Evolutionary conservation across 192 early-diverging fungal species (phyloP).

Genomic region (Backusella morwellensis): DNA sequence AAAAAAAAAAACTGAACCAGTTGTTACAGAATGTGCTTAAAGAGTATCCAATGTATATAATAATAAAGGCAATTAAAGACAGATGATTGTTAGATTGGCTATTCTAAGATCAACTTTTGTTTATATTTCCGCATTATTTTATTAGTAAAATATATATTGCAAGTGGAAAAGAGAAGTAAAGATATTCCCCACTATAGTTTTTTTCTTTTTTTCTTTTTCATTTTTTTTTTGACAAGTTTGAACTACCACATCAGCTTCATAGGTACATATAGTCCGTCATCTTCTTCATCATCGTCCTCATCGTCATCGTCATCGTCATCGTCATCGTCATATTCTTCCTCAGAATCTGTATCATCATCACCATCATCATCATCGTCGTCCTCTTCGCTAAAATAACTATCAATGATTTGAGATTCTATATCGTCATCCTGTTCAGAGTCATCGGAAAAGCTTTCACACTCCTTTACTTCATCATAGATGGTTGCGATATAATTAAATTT

Average conservation of each 20-base stretch:
- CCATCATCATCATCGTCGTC: neutral
- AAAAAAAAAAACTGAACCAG: too few species aligned
- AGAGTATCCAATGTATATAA: too few species aligned
- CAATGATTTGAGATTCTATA: constrained; percentile 10
- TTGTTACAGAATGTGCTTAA: too few species aligned
- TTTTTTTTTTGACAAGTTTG: neutral
- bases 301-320: neutral
- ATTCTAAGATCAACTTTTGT: too few species aligned
- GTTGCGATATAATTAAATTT: constrained; percentile 24
- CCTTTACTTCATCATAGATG: constrained; percentile 22
- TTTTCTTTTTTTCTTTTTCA: neutral
- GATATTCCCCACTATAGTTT: neutral
- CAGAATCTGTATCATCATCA: neutral
- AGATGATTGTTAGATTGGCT: too few species aligned
- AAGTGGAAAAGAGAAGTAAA: neutral
- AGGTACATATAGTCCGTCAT: neutral
- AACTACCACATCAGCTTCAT: constrained; percentile 11
- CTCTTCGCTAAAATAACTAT: constrained; percentile 12
- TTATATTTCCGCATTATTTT: neutral
- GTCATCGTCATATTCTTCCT: neutral
- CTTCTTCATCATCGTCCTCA: neutral
- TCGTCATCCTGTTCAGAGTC: neutral
- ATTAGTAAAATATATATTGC: neutral
- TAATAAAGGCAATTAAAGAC: too few species aligned
- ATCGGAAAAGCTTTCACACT: neutral